Evolutionary conservation across 352 stramenopile genomes (phyloP), one percentile per base, ranked within the genome.

Genomic region (Phytopythium litorale): DNA sequence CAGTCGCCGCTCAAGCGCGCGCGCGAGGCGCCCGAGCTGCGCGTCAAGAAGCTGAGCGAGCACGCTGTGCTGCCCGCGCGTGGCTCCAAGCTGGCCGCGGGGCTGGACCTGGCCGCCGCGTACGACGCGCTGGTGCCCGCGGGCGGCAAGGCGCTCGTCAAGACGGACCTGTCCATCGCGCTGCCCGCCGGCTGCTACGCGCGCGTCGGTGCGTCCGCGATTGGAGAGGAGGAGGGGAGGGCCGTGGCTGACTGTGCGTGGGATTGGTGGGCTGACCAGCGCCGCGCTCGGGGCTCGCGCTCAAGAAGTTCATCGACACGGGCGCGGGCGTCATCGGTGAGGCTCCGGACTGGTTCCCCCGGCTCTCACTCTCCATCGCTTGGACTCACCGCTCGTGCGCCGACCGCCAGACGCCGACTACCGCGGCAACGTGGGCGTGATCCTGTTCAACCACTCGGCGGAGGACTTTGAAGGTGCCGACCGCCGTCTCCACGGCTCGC

Each of bases 271-370:
- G 12, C 21, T 23, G n/a, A 37, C 15, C 48, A 65, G 84, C 86
- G 35, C 84, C 87, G 55, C 87, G 95, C 28, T 98, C 91, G 30
- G 98, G 98, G 19, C 84, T 99, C 23, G 96, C 97, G 18, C 83
- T 95, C 55, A 99, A 99, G 75, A 98, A 99, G 60, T 98, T 97
- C 63, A 99, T 99, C 66, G 97, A 99, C 71, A 96, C 97, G 11
- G 97, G 98, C 43, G 98, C 97, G 5, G 98, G 98, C 23, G 98
- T 99, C 56, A 97, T 99, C 46, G 96, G 75, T 85, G 45, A 7
- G 75, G 45, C 2, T 37, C 6, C 16, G 21, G 16, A 12, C 42
- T 48, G 42, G 25, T 28, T 28, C 25, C 40, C 38, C 0, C 21
- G 0, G 35, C 3, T 21, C 18, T 28, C 4, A 15, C 19, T n/a